Evolutionary conservation across 2,329 filamentous ascomycete genomes (phyloP), one percentile per base, ranked within the genome.

Genomic region (Trichoderma citrinoviride): DNA sequence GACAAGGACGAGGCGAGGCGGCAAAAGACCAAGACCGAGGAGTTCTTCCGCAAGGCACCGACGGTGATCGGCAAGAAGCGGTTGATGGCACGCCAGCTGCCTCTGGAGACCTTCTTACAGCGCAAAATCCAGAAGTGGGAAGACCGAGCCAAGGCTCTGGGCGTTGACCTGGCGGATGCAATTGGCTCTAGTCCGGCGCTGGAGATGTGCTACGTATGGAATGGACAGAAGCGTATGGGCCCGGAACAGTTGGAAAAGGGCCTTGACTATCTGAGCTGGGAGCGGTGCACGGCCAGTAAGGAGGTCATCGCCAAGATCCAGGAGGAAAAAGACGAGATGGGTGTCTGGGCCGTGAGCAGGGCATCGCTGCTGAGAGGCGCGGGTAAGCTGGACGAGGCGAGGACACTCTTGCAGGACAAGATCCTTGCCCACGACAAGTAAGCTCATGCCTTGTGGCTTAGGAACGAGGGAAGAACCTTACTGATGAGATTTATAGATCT

Each of bases 131-230:
- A 87, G 62, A 97, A 96, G 76, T 97, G 93, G 93, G 90, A 96
- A 72, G 86, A 87, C 33, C 84, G 92, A 23, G 87, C 90, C 4
- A 89, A 88, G 72, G 81, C 84, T 52, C 85, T 88, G 76, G 81
- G 83, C 2, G 77, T 92, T 37, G 85, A 89, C 54, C 80, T 97
- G 3, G 84, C 90, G 1, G 94, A 98, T 70, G 93, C 90, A 0
- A 82, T 96, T 8, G 93, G 93, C 0, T 83, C 91, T 3, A 90
- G 88, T 66, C 95, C 95, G 0, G 81, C 92, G 0, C 86, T 93
- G 71, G 95, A 98, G 79, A 96, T 98, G 90, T 88, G 90, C 14
- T 96, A 94, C 75, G 87, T 98, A 71, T 98, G 93, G 93, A 93
- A 92, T 72, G 94, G 93, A 0, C 87, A 87, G 70, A 94, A 91